Evolutionary conservation across 2,329 filamentous ascomycete genomes (phyloP).

Genomic region (Trichoderma sp.): DNA sequence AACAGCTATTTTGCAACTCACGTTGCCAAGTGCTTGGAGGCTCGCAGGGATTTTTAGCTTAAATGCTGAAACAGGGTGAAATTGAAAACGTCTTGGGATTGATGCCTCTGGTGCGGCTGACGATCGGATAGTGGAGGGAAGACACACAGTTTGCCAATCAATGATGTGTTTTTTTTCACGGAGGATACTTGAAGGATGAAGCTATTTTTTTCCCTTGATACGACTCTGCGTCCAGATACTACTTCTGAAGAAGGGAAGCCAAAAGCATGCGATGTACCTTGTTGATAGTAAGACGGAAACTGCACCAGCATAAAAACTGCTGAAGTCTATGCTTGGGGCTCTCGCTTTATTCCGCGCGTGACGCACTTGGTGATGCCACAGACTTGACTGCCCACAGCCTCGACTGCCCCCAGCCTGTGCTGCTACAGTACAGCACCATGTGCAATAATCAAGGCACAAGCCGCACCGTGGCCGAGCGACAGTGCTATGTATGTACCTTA

Average conservation of each 20-base stretch:
- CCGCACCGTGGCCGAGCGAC: not conserved
- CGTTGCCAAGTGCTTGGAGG: slow-evolving; percentile 30
- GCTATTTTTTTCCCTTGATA: slow-evolving; percentile 22
- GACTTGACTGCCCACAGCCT: not conserved
- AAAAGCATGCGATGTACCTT: slow-evolving; percentile 29
- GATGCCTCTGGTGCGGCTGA: slow-evolving; percentile 24
- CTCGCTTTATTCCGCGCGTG: not conserved
- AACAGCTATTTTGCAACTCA: slow-evolving; percentile 29
- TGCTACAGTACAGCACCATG: not conserved
- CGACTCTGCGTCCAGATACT: slow-evolving; percentile 20
- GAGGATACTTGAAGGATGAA: slow-evolving; percentile 17
- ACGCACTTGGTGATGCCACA: not conserved
- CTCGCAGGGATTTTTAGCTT: slow-evolving; percentile 25
- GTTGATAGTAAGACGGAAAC: slow-evolving; percentile 38
- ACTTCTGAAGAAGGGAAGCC: slow-evolving; percentile 20
- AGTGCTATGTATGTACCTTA: not conserved
- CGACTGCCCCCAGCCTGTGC: not conserved
- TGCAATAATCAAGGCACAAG: not conserved
- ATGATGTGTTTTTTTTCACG: slow-evolving; percentile 28
- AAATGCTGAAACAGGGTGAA: slow-evolving; percentile 29
- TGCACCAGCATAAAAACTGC: slow-evolving; percentile 10
- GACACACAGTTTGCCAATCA: slow-evolving; percentile 21
- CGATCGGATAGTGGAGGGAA: slow-evolving; percentile 4
- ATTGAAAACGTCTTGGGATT: slow-evolving; percentile 32
- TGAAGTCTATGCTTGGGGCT: not conserved